These are phyloP conservation scores for Colletotrichum australisinense DNA, from an alignment of 2,329 filamentous ascomycete species.

Conservation along the genomic window DNA sequence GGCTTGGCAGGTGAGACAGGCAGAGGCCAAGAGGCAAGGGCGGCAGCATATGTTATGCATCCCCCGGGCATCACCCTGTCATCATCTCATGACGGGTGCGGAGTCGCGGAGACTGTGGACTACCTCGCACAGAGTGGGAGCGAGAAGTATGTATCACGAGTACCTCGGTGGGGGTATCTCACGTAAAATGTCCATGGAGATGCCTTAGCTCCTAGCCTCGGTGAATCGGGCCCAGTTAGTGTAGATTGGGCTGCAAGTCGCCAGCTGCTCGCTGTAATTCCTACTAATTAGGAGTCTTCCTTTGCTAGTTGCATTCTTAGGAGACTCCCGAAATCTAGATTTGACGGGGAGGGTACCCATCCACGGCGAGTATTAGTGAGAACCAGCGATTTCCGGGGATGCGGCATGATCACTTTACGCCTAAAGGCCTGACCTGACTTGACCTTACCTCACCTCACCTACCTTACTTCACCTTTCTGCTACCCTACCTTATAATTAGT, in stretches of 20 bases:
- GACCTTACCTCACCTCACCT: conserved; percentile 20
- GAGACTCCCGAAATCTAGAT: neutral
- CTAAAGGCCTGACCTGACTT: conserved; percentile 23
- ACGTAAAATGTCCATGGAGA: neutral
- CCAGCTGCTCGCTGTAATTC: conserved; percentile 42
- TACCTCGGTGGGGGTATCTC: neutral
- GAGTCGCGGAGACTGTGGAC: neutral
- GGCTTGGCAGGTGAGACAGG: neutral
- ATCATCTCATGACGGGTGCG: neutral
- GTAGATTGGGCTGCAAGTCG: conserved; percentile 45
- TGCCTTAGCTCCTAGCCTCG: neutral
- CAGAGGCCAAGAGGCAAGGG: neutral
- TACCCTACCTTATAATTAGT: neutral
- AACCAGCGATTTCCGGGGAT: neutral
- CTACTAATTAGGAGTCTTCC: conserved; percentile 36
- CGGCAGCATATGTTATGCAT: conserved; percentile 17
- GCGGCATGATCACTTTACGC: conserved; percentile 16
- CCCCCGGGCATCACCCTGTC: conserved; percentile 3
- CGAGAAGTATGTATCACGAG: neutral
- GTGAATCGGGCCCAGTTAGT: neutral
- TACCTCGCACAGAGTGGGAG: neutral
- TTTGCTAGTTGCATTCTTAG: conserved; percentile 18
- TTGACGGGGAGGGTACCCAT: neutral
- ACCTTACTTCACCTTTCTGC: neutral
- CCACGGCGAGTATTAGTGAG: conserved; percentile 3